phyloP scores from a whole-genome alignment of 1,284 basidiomycete genomes.

The Chalciporus sp. region DNA sequence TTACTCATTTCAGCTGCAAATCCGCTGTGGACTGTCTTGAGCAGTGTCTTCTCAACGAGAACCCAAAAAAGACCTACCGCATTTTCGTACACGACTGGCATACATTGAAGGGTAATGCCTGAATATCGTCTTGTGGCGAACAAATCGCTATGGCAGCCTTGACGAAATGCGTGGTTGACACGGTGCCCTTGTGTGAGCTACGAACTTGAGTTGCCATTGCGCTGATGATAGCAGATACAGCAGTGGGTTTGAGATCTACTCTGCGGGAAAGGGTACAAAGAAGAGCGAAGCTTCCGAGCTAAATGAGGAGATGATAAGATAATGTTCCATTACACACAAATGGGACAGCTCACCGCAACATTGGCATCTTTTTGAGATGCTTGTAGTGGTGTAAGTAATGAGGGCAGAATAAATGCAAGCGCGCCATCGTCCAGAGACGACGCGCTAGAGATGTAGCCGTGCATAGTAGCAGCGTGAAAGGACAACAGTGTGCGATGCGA shows the following conservation, averaged over 20 bases:
- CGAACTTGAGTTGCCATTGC: slow-evolving; percentile 55
- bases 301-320: slow-evolving; percentile 4
- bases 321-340: not conserved
- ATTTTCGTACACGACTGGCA: slow-evolving; percentile 28
- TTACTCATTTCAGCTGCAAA: slow-evolving; percentile 50
- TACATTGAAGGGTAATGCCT: slow-evolving; percentile 14
- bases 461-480: slow-evolving; percentile 83
- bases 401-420: slow-evolving; percentile 62
- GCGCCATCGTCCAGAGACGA: slow-evolving; percentile 63
- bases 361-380: slow-evolving; percentile 44
- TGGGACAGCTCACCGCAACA: slow-evolving; percentile 49
- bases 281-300: slow-evolving; percentile 78
- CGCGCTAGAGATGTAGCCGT: slow-evolving; percentile 73
- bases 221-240: slow-evolving; percentile 57
- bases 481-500: slow-evolving; percentile 77
- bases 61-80: slow-evolving; percentile 26
- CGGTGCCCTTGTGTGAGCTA: slow-evolving; percentile 22
- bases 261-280: slow-evolving; percentile 69
- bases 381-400: slow-evolving; percentile 60
- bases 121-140: slow-evolving; percentile 26
- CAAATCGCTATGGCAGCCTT: slow-evolving; percentile 34
- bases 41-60: not conserved
- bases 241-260: slow-evolving; percentile 55
- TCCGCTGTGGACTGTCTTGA: slow-evolving; percentile 38
- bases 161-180: slow-evolving; percentile 22